Evolutionary conservation across 192 early-diverging fungal genomes (phyloP).

Genomic region (Phlyctochytrium arcticum): DNA sequence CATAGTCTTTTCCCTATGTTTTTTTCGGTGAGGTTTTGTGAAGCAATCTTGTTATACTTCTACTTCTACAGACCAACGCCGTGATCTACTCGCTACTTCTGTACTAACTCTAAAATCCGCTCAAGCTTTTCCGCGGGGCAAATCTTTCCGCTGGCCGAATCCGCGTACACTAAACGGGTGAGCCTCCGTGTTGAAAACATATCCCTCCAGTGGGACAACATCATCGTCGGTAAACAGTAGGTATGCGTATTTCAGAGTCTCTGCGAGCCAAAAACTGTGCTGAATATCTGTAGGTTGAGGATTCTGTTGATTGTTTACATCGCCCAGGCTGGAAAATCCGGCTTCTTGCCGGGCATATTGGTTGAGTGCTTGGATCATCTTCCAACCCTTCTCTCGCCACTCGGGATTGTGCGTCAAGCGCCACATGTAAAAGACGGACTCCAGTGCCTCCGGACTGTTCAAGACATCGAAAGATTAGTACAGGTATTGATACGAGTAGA

Average conservation of each 20-base stretch:
- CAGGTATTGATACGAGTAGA: neutral
- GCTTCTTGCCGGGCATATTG: neutral
- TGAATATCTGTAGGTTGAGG: slow-evolving; percentile 13
- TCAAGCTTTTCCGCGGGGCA: neutral
- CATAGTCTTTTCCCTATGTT: no score
- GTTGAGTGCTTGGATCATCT: slow-evolving; percentile 20
- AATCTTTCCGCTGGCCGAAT: slow-evolving; percentile 27
- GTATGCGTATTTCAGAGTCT: slow-evolving; percentile 94
- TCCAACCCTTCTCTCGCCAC: slow-evolving; percentile 45
- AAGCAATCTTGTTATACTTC: no score
- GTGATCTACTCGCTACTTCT: no score
- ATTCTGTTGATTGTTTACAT: slow-evolving; percentile 1
- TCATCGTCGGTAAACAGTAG: slow-evolving; percentile 73
- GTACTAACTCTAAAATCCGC: no score
- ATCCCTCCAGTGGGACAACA: slow-evolving; percentile 68
- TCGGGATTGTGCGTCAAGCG: slow-evolving; percentile 43
- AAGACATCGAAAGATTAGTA: no score
- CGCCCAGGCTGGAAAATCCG: slow-evolving; percentile 3
- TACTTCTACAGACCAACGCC: no score
- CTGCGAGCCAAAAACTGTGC: slow-evolving; percentile 80
- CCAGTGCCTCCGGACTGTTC: slow-evolving; percentile 44
- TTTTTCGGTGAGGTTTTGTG: no score
- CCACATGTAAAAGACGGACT: slow-evolving; percentile 54
- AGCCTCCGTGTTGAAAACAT: slow-evolving; percentile 93
- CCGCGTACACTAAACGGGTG: slow-evolving; percentile 66